These are phyloP conservation scores for Eutrema heterophyllum DNA, from an alignment of 345 rosid species.

Conservation along the genomic window DNA sequence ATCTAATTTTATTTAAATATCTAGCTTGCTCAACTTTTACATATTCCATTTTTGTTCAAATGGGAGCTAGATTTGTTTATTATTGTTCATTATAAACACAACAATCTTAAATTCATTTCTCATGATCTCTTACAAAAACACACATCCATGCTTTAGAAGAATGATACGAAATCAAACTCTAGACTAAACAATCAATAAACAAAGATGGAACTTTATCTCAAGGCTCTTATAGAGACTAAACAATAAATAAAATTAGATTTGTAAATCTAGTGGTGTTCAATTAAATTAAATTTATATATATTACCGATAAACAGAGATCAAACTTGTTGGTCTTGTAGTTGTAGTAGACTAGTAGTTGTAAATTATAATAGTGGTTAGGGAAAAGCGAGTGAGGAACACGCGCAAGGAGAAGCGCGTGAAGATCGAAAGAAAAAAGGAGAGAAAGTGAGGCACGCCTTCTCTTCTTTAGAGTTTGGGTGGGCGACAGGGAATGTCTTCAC, in stretches of 20 bases:
- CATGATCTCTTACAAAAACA: not conserved
- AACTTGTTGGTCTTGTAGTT: not conserved
- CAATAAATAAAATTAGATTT: too few species aligned
- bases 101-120: not conserved
- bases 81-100: too few species aligned
- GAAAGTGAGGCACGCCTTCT: slow-evolving; percentile 28
- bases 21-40: too few species aligned
- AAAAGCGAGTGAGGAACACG: not conserved
- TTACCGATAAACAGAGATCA: not conserved
- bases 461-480: slow-evolving; percentile 23
- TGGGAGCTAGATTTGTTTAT: too few species aligned
- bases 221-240: not conserved
- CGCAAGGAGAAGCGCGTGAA: not conserved
- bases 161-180: not conserved
- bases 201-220: not conserved
- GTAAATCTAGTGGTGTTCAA: not conserved
- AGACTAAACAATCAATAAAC: not conserved
- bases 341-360: not conserved
- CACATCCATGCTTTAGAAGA: not conserved
- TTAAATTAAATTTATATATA: not conserved
- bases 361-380: not conserved
- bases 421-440: not conserved
- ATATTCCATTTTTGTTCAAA: not conserved
- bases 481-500: slow-evolving; percentile 34
- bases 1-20: too few species aligned